Percentiles rank a stretch among this genome's conserved stretches.
phyloP scores from a whole-genome alignment of 768 basidiomycete species.

The Rhodotorula babjevae region DNA sequence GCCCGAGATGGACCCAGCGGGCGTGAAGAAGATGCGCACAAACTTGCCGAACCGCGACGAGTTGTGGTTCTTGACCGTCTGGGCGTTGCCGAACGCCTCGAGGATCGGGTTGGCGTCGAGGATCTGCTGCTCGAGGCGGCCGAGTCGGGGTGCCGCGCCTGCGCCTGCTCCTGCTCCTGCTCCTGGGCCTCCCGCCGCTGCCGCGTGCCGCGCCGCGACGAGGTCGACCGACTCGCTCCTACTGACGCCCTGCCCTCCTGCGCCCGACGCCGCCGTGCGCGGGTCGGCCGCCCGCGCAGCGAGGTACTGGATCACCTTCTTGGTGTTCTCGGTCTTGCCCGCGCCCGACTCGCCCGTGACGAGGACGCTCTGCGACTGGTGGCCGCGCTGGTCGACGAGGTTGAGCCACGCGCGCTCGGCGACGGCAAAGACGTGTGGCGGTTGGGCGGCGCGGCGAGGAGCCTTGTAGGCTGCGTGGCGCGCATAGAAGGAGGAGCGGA shows the following conservation, averaged over 20 bases:
- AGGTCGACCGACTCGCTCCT: slow-evolving; percentile 53
- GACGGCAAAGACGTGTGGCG: slow-evolving; percentile 94
- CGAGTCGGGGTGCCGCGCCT: slow-evolving; percentile 50
- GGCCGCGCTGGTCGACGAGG: slow-evolving; percentile 85
- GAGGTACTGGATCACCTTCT: slow-evolving; percentile 98
- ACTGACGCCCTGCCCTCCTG: slow-evolving; percentile 44
- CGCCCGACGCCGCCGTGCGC: slow-evolving; percentile 3
- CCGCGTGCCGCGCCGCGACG: slow-evolving; percentile 50
- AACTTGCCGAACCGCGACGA: slow-evolving; percentile 99
- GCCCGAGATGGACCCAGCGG: slow-evolving; percentile 89
- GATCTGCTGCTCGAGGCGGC: slow-evolving; percentile 89
- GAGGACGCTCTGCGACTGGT: slow-evolving; percentile 86
- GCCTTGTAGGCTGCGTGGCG: slow-evolving; percentile 61
- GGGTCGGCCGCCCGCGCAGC: slow-evolving; percentile 86
- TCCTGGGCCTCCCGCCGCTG: not conserved
- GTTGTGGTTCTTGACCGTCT: slow-evolving; percentile 96
- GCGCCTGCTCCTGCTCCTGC: too few relatives aligned
- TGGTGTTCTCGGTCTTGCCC: slow-evolving; percentile 94
- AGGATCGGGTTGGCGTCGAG: slow-evolving; percentile 95
- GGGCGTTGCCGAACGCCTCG: slow-evolving; percentile 97
- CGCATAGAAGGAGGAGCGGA: too few relatives aligned
- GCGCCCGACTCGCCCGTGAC: slow-evolving; percentile 99
- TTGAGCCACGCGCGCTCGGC: slow-evolving; percentile 97
- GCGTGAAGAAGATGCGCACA: slow-evolving; percentile 87
- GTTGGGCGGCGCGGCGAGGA: slow-evolving; percentile 77